A percentile compares a stretch with the other conserved stretches of the same genome.
These are phyloP conservation scores for Leishmania turanica DNA, from an alignment of 208 protist species.

Conservation along the genomic window DNA sequence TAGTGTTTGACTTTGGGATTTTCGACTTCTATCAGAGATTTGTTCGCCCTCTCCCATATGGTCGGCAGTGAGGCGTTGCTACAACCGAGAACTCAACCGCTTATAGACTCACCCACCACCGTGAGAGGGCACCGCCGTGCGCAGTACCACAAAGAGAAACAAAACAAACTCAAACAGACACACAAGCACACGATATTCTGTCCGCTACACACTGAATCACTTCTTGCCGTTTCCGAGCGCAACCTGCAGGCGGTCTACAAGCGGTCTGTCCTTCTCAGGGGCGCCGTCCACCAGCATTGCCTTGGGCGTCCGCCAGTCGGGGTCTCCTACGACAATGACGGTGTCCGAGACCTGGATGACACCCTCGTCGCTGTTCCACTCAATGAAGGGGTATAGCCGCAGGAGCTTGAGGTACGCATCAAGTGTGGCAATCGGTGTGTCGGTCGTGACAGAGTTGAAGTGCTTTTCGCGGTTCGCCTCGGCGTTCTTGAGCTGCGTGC, in stretches of 20 bases:
- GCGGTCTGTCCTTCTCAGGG: slow-evolving; percentile 44
- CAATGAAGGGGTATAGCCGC: slow-evolving; percentile 77
- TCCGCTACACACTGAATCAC: slow-evolving; percentile 25
- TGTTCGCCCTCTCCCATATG: not conserved
- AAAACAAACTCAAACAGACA: not conserved
- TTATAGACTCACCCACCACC: not conserved
- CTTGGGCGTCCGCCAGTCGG: slow-evolving; percentile 68
- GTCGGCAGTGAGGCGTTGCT: not conserved
- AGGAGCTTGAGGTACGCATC: slow-evolving; percentile 67
- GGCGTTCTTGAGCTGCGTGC: slow-evolving; percentile 66
- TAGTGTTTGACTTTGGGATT: not conserved
- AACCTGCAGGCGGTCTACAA: slow-evolving; percentile 73
- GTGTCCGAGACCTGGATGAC: slow-evolving; percentile 74
- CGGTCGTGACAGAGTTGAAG: slow-evolving; percentile 45
- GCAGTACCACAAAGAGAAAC: slow-evolving; percentile 4
- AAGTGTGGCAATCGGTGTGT: slow-evolving; percentile 72
- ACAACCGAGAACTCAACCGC: not conserved
- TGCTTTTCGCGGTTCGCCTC: slow-evolving; percentile 41
- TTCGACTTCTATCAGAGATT: not conserved
- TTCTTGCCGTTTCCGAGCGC: slow-evolving; percentile 55
- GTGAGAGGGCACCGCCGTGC: not conserved
- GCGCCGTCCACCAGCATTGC: slow-evolving; percentile 61
- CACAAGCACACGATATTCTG: slow-evolving; percentile 1
- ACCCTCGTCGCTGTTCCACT: slow-evolving; percentile 75
- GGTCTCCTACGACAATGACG: slow-evolving; percentile 73